Evolutionary conservation across 2,329 filamentous ascomycete species (phyloP), one percentile per base, ranked within the genome.

Genomic region (Fusarium pseudograminearum): DNA sequence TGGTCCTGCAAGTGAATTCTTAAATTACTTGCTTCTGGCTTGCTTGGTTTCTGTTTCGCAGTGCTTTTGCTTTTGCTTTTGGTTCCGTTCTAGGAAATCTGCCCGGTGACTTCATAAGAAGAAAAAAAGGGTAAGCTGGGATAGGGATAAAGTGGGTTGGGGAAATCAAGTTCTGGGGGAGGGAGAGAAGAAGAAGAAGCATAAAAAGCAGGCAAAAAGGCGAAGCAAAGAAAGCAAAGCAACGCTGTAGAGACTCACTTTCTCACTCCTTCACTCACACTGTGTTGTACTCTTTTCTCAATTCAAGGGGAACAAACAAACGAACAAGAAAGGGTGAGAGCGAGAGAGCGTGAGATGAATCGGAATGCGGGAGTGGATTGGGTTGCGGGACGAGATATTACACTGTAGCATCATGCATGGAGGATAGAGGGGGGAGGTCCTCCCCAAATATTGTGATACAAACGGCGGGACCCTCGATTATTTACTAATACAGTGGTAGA

Each of bases 311-410:
- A 63, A 67, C 44, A 55, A 22, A 53, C 40, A 36, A 53, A 50
- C 45, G 33, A 56, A 24, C 20, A 48, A 57, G 48, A 65, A 44
- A 36, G 44, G 24, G 42, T 30, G 26, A 56, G 42, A 69, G 61
- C n/a, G 36, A 40, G 48, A 50, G 58, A 44, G 64, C 58, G 48
- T 57, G 66, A 69, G 67, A 67, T 70, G 60, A 58, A 57, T 57
- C 44, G 62, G 67, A 69, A 69, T 69, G 66, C 45, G 56, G 61
- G 57, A 70, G 45, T 59, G 62, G 61, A 60, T 48, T 61, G 42
- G 42, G 36, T 42, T 57, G 46, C 40, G 57, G 64, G 57, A 64
- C 62, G 50, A 69, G 65, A 61, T 68, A 65, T 63, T 63, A 33
- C 60, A 63, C 24, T 63, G 60, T 57, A 58, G 47, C 60, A 62